Percentiles rank a stretch among this genome's conserved stretches.
phyloP scores from a whole-genome alignment of 2,329 filamentous ascomycete genomes.

The Claviceps sp. region DNA sequence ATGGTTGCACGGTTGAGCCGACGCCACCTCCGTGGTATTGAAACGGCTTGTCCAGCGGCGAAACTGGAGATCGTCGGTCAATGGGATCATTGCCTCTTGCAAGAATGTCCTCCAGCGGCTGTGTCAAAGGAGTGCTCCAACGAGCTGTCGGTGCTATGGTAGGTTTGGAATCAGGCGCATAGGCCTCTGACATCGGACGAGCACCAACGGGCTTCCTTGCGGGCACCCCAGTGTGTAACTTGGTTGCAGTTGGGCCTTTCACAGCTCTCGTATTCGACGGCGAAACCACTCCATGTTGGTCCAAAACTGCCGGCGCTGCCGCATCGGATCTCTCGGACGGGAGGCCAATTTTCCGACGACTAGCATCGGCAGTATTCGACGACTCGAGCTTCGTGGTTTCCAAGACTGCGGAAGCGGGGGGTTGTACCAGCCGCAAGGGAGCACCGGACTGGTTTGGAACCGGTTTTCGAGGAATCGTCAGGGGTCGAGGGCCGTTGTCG shows the following conservation, averaged over 20 bases:
- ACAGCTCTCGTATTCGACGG: not conserved
- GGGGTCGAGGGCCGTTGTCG: constrained; percentile 24
- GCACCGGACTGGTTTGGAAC: constrained; percentile 24
- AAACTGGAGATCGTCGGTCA: not conserved
- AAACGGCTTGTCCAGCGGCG: not conserved
- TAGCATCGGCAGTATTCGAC: not conserved
- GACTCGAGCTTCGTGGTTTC: not conserved
- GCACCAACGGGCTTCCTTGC: constrained; percentile 18
- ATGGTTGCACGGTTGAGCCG: not conserved
- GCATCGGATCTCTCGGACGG: not conserved
- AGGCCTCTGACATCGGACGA: constrained; percentile 7
- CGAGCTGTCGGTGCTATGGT: not conserved
- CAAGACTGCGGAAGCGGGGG: not conserved
- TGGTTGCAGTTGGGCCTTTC: constrained; percentile 6
- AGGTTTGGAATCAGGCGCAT: not conserved
- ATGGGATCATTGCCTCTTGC: not conserved
- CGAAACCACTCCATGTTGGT: not conserved
- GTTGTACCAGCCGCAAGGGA: constrained; percentile 8
- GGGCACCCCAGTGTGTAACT: constrained; percentile 9
- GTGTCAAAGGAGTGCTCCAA: not conserved
- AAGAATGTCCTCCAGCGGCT: not conserved
- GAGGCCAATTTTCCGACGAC: not conserved
- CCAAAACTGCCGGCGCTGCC: too few species aligned
- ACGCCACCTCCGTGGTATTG: not conserved
- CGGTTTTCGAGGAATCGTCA: constrained; percentile 40